Percentiles rank a stretch among this genome's conserved stretches.
phyloP scores from a whole-genome alignment of 305 asterid species.

The Withania somnifera region DNA sequence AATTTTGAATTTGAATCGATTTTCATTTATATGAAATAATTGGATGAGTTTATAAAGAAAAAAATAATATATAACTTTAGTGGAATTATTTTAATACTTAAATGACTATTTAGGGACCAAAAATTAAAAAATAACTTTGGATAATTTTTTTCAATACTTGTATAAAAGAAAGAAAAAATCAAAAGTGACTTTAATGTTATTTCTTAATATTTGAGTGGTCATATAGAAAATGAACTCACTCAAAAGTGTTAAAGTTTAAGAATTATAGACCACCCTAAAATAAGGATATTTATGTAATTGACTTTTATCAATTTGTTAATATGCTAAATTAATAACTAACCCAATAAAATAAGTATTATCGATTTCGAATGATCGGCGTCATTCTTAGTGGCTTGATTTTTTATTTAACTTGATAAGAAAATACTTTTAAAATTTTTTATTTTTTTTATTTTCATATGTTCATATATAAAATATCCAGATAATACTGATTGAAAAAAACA shows the following conservation, averaged over 20 bases:
- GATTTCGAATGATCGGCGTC: background rate
- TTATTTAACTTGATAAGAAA: background rate
- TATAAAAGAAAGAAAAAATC: too few species aligned
- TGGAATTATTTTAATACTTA: too few species aligned
- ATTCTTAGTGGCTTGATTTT: accelerated
- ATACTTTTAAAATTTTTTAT: background rate
- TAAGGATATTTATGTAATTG: background rate
- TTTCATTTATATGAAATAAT: background rate
- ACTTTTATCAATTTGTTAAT: background rate
- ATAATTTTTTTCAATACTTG: too few species aligned
- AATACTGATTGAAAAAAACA: background rate
- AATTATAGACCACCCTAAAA: background rate
- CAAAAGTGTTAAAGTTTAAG: background rate
- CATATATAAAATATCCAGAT: background rate
- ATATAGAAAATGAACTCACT: too few species aligned
- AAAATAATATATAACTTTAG: too few species aligned
- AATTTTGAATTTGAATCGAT: too few species aligned
- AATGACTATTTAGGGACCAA: too few species aligned
- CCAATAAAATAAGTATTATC: background rate
- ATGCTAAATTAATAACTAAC: background rate
- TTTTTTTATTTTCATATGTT: too few species aligned
- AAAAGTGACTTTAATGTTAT: too few species aligned
- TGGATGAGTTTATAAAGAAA: too few species aligned
- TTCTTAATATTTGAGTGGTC: too few species aligned
- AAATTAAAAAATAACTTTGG: too few species aligned